These are phyloP conservation scores for Perkinsus chesapeaki DNA, from an alignment of 169 alveolate species.

Conservation along the genomic window DNA sequence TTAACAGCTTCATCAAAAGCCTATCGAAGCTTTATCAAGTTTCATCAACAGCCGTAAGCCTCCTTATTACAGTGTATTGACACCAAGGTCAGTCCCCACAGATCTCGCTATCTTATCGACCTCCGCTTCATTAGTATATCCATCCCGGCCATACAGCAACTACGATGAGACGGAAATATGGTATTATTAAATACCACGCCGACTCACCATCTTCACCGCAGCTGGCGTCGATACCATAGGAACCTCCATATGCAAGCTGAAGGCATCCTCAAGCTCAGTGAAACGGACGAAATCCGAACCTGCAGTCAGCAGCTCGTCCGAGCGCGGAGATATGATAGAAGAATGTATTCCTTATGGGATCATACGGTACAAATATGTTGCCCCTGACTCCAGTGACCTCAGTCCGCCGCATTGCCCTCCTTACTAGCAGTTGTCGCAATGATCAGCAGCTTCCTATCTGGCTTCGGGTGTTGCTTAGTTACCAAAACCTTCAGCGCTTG, in stretches of 20 bases:
- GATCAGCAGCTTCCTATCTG: conserved; percentile 80
- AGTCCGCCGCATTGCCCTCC: too few species aligned
- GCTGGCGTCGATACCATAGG: conserved; percentile 24
- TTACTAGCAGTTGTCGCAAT: conserved; percentile 93
- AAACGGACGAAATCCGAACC: neutral
- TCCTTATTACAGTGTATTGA: neutral
- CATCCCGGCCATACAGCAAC: neutral
- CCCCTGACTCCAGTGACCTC: too few species aligned
- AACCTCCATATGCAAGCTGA: conserved; percentile 27
- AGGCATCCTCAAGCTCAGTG: conserved; percentile 31
- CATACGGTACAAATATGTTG: too few species aligned
- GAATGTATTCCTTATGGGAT: conserved; percentile 43
- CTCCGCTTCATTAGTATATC: neutral
- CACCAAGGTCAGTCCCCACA: neutral
- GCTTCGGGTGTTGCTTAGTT: conserved; percentile 90
- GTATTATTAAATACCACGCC: neutral
- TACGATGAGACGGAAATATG: neutral
- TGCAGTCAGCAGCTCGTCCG: neutral
- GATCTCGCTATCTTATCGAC: neutral
- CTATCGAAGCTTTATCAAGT: too few species aligned
- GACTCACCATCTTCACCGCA: conserved; percentile 15
- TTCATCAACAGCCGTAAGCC: too few species aligned
- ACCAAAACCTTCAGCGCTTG: conserved; percentile 89
- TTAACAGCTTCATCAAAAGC: too few species aligned
- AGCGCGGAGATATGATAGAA: conserved; percentile 8